Base-by-base conservation (phyloP, 768 basidiomycete species). In the Hericium erinaceus region DNA sequence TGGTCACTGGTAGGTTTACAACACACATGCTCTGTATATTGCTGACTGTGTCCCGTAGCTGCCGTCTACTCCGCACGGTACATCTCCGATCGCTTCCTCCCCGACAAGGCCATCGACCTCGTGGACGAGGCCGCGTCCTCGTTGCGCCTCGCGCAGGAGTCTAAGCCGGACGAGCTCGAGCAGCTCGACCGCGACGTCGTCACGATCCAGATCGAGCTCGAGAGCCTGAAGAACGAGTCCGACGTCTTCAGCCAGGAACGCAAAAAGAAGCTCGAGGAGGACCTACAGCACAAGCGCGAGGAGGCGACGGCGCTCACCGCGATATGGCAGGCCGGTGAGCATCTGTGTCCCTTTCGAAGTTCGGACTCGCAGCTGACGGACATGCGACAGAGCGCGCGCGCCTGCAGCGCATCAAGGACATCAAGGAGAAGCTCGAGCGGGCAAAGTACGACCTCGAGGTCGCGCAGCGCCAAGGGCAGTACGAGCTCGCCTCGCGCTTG, bases 41-140 rank as follows among this genome's bases (percentile, higher is more conserved):
- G 11, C 33, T 39, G n/a, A 55, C 16, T 16, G 39, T 18, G 22
- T 49, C 12, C 39, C 28, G 26, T 57, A 85, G 92, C 93, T 24
- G 90, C 92, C 0, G 83, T 93, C 2, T 94, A 95, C 62, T 76
- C 82, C 6, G 83, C 90, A 22, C 81, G 91, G 16, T 95, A 95
- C 65, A 85, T 95, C 61, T 85, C 91, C 0, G 89, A 92, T 68
- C 80, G 92, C 3, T 94, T 82, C 68, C 77, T 95, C 1, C 93
- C 93, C 0, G 93, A 97, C 72, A 95, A 95, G 67, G 88, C 90
- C 10, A 90, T 92, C 46, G 92, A 95, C 68, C 78, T 97, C 2
- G 83, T 98, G 0, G 95, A 98, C 69, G 95, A 98, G 70, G 94
- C 94, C 3, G 89, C 91, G 0, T 89, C 90, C 2, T 79, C 91